These are phyloP conservation scores for Verticillium klebahnii DNA, from an alignment of 2,329 filamentous ascomycete genomes.

Conservation along the genomic window DNA sequence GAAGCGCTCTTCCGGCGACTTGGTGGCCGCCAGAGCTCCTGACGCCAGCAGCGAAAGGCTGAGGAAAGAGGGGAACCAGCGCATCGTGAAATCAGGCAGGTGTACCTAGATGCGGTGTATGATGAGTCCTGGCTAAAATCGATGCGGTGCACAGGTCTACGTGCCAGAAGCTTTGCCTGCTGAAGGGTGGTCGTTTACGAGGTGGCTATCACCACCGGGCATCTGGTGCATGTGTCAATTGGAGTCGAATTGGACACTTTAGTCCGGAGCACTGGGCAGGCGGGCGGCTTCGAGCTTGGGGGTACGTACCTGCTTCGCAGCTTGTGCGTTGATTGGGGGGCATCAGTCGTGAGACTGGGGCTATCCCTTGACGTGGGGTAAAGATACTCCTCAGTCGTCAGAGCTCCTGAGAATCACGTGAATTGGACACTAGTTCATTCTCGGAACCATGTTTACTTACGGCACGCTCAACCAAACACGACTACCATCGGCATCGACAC, in stretches of 20 bases:
- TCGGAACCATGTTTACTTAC: constrained; percentile 24
- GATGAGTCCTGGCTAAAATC: not conserved
- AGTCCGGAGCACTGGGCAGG: not conserved
- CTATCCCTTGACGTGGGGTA: not conserved
- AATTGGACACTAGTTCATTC: constrained; percentile 14
- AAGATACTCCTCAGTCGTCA: not conserved
- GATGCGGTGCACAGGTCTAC: not conserved
- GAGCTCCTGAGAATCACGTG: not conserved
- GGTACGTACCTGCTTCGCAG: not conserved
- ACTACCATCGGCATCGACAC: constrained; percentile 1
- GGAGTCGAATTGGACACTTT: not conserved
- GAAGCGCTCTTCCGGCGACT: constrained; percentile 62
- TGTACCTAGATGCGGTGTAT: not conserved
- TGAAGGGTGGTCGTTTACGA: not conserved
- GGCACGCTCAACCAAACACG: not conserved
- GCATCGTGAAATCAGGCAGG: constrained; percentile 53
- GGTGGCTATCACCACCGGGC: not conserved
- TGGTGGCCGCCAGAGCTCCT: constrained; percentile 55
- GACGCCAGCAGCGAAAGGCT: constrained; percentile 38
- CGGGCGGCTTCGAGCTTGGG: not conserved
- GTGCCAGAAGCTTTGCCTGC: not conserved
- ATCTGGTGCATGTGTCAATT: not conserved
- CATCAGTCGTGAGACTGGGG: not conserved
- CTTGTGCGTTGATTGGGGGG: not conserved
- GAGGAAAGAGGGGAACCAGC: constrained; percentile 59